A percentile compares a stretch with the other conserved stretches of the same genome.
Conservation (phyloP, 139 green algal genomes). For the Coelastrella sp. region DNA sequence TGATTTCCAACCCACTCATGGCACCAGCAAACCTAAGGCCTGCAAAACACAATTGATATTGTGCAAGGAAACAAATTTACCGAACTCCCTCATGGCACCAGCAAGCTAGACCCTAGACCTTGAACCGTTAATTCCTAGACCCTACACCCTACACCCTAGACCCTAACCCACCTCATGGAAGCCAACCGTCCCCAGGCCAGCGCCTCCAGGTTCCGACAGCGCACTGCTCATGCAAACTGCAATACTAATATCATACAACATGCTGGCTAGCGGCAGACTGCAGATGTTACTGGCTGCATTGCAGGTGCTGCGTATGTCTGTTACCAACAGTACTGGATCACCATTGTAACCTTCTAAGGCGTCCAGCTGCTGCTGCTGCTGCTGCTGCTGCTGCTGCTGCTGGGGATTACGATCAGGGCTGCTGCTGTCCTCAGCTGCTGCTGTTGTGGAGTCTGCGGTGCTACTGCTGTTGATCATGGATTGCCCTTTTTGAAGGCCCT, state of each 20-base stretch:
- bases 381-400: background rate
- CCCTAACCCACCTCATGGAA: background rate
- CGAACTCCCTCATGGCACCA: background rate
- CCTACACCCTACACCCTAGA: too few relatives aligned
- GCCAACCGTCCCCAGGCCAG: conserved; percentile 35
- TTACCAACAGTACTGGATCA: conserved; percentile 11
- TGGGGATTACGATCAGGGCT: background rate
- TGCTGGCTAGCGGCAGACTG: background rate
- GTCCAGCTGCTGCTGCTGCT: background rate
- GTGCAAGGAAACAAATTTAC: background rate
- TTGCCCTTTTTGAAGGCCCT: too few relatives aligned
- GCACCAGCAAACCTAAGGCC: background rate
- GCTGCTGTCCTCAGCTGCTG: background rate
- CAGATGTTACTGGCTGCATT: conserved; percentile 1
- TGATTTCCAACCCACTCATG: background rate
- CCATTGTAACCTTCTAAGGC: background rate
- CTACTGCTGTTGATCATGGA: background rate
- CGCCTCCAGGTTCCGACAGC: conserved; percentile 27
- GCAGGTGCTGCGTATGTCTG: background rate
- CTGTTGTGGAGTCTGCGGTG: background rate
- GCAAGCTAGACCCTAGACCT: too few relatives aligned
- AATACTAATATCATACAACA: conserved; percentile 38
- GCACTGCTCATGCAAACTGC: conserved; percentile 39
- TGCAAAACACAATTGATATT: too few relatives aligned
- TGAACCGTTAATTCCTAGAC: too few relatives aligned